phyloP scores from a whole-genome alignment of 2,329 filamentous ascomycete species.

The Celoporthe dispersa region DNA sequence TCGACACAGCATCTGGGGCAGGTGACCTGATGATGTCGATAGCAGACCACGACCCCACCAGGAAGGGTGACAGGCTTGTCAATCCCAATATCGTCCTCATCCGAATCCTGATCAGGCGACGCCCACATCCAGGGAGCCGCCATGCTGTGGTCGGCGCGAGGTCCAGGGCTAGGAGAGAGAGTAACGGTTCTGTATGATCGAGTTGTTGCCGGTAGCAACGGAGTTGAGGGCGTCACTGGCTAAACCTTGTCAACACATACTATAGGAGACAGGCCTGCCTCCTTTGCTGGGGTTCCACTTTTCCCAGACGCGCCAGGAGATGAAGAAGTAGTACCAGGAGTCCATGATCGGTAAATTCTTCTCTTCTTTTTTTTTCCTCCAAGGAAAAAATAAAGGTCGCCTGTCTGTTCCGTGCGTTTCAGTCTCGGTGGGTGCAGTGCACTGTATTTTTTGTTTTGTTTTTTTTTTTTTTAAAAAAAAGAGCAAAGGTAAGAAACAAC shows the following conservation, averaged over 20 bases:
- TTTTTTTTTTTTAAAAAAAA: no score
- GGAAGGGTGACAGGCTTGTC: background rate
- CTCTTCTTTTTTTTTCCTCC: no score
- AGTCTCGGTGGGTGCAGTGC: background rate
- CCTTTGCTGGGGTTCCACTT: background rate
- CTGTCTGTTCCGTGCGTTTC: background rate
- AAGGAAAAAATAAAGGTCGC: background rate
- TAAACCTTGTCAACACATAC: background rate
- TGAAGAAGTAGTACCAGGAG: background rate
- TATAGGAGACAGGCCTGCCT: background rate
- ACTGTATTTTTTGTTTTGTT: no score
- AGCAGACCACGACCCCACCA: slow-evolving; percentile 8
- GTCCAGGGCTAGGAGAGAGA: background rate
- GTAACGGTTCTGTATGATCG: background rate
- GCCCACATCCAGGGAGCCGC: background rate
- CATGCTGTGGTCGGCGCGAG: background rate
- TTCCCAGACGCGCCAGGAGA: background rate
- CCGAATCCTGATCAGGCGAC: slow-evolving; percentile 3
- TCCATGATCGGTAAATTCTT: background rate
- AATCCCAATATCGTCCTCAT: background rate
- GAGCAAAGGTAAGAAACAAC: background rate
- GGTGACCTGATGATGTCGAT: background rate
- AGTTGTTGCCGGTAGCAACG: background rate
- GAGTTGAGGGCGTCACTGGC: background rate
- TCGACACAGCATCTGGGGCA: slow-evolving; percentile 5